phyloP scores from a whole-genome alignment of 169 alveolate species.

The Eimeria mitis region DNA sequence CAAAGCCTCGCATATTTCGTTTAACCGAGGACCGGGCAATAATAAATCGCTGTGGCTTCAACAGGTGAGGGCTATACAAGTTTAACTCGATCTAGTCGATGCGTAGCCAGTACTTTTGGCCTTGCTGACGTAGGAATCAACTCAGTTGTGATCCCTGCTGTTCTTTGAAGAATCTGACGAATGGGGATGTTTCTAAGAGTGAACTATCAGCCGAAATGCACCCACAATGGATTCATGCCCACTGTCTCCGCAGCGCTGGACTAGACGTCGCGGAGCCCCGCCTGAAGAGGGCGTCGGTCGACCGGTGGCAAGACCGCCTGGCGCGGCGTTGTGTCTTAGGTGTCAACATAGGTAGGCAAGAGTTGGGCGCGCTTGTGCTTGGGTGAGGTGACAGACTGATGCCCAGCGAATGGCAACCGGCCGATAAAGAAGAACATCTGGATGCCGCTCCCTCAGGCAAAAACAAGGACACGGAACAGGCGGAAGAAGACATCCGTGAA shows the following conservation, averaged over 20 bases:
- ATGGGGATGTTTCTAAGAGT: neutral
- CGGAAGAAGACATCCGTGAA: constrained; percentile 86
- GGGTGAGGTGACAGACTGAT: neutral
- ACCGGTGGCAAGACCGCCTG: constrained; percentile 87
- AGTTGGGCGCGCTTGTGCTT: neutral
- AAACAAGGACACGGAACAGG: constrained; percentile 86
- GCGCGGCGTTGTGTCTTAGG: constrained; percentile 89
- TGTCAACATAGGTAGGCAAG: constrained; percentile 88
- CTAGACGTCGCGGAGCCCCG: constrained; percentile 86
- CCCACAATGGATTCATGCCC: neutral
- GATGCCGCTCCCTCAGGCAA: constrained; percentile 71
- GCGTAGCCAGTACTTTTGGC: neutral
- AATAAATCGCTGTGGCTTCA: constrained; percentile 91
- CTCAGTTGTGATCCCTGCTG: neutral
- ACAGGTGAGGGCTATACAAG: constrained; percentile 81
- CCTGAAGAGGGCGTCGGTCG: constrained; percentile 85
- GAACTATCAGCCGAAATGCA: neutral
- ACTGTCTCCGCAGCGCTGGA: constrained; percentile 85
- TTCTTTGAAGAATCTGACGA: neutral
- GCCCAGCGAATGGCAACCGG: neutral
- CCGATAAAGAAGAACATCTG: neutral
- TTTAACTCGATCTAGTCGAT: neutral
- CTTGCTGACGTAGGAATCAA: neutral
- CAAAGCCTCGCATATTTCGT: constrained; percentile 90
- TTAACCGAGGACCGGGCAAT: constrained; percentile 87